Base-by-base conservation (phyloP, 345 rosid genomes). In the Camelina sativa region DNA sequence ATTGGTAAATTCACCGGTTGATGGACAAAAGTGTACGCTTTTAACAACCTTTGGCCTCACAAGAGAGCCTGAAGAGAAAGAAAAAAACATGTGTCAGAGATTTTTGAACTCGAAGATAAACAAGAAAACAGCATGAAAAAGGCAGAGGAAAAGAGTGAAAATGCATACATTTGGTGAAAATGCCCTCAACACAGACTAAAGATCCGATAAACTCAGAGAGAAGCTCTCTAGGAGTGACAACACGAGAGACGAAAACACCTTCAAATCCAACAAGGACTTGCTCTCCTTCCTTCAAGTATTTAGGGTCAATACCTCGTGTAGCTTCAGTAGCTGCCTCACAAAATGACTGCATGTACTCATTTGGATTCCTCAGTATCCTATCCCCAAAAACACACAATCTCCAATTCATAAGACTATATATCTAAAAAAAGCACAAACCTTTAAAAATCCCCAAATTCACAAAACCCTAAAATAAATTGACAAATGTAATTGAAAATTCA, bases 31-130 rank as follows among this genome's bases (percentile, higher is more conserved):
- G 77, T 92, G 99, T 52, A 92, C 98, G 22, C 99, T 95, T 84
- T 85, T 95, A 50, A 95, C 96, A 76, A 95, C 99, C 78, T 95
- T 95, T 37, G 99, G 99, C 83, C 99, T 89, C 43, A 95, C 99
- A 65, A 95, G 94, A 68, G 99, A 95, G 80, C 99, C 99, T 95
- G 78, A 70, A 75, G 11, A 60, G 13, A 43, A 56, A 62, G 3
- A 25, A 25, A 25, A 25, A 25, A 25, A 8, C 38, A 70, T 28
- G 17, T 38, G 12, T 32, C 67, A 64, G 59, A 50, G 1, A 60
- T 28, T 28, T 28, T 28, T 28, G 30, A 12, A 8, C 35, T 23
- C 25, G 7, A 2, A 22, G 11, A 16, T 9, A 62, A 71, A 72
- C 8, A 73, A 32, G 38, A 6, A 48, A 34, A 23, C 20, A 73